These are phyloP conservation scores for Trichophyton simii DNA, from an alignment of 2,329 filamentous ascomycete genomes.

Conservation along the genomic window DNA sequence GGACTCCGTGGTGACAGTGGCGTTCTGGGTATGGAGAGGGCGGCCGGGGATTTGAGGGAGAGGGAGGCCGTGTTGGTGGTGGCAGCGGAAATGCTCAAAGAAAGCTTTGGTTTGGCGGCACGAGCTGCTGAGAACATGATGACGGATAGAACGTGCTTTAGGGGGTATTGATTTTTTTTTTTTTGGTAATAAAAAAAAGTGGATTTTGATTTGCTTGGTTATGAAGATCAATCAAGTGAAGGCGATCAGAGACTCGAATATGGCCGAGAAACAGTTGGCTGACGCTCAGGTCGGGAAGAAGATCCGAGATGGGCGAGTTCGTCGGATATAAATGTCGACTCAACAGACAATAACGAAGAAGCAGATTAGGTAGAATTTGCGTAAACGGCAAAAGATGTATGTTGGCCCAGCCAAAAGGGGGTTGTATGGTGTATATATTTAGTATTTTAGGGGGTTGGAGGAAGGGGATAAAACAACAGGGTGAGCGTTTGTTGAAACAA, in stretches of 20 bases:
- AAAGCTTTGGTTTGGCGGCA: conserved; percentile 35
- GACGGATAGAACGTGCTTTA: conserved; percentile 1
- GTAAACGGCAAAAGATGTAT: neutral
- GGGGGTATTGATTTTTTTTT: neutral
- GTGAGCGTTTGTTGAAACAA: conserved; percentile 2
- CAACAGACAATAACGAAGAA: neutral
- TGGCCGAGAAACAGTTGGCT: neutral
- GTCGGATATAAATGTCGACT: neutral
- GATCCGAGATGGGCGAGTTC: neutral
- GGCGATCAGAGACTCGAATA: neutral
- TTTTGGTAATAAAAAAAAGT: neutral
- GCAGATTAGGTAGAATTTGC: neutral
- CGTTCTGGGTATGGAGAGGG: conserved; percentile 22
- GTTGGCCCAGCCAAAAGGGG: neutral
- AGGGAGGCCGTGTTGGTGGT: conserved; percentile 26
- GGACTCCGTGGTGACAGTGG: conserved; percentile 35
- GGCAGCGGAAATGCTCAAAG: conserved; percentile 32
- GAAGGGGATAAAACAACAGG: neutral
- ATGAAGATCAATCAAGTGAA: neutral
- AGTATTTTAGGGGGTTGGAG: neutral
- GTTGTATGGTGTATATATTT: conserved; percentile 1
- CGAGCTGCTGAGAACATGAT: conserved; percentile 31
- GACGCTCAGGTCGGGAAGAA: neutral
- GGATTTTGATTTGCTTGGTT: neutral
- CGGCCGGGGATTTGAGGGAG: conserved; percentile 33